A percentile compares a stretch with the other conserved stretches of the same genome.
Evolutionary conservation across 108 stramenopile species (phyloP).

Genomic region (Discostella pseudostelligera): DNA sequence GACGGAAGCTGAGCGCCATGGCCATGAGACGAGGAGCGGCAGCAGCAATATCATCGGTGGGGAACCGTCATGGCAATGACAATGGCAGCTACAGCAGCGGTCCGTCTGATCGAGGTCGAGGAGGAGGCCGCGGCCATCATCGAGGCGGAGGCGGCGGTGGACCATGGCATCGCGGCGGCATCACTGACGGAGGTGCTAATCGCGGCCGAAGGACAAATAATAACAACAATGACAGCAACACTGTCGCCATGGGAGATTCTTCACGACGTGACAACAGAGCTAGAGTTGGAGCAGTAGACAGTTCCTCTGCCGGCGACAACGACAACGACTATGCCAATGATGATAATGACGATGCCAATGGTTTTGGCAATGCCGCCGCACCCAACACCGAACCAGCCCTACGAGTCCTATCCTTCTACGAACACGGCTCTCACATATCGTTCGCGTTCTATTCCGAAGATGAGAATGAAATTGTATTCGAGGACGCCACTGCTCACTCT

Average conservation of each 20-base stretch:
- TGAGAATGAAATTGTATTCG: conserved; percentile 68
- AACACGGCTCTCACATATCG: conserved; percentile 61
- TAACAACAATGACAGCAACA: conserved; percentile 5
- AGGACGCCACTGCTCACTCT: conserved; percentile 42
- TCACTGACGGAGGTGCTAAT: neutral
- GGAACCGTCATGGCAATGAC: neutral
- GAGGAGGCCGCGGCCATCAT: neutral
- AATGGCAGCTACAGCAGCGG: neutral
- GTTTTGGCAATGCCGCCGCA: conserved; percentile 2
- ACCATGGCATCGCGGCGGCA: neutral
- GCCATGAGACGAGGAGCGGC: too few species aligned
- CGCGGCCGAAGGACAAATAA: conserved; percentile 3
- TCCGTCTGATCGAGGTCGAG: neutral
- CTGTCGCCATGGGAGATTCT: neutral
- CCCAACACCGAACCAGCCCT: conserved; percentile 55
- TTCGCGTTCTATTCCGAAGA: conserved; percentile 82
- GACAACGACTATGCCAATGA: neutral
- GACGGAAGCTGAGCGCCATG: too few species aligned
- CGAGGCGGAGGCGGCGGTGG: conserved; percentile 1
- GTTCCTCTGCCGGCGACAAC: neutral
- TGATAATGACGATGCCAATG: neutral
- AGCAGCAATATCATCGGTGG: neutral
- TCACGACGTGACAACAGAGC: too few species aligned
- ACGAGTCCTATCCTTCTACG: conserved; percentile 60
- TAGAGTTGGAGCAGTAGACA: neutral